phyloP scores from a whole-genome alignment of 345 rosid species.

The Euphorbia pulcherrima region DNA sequence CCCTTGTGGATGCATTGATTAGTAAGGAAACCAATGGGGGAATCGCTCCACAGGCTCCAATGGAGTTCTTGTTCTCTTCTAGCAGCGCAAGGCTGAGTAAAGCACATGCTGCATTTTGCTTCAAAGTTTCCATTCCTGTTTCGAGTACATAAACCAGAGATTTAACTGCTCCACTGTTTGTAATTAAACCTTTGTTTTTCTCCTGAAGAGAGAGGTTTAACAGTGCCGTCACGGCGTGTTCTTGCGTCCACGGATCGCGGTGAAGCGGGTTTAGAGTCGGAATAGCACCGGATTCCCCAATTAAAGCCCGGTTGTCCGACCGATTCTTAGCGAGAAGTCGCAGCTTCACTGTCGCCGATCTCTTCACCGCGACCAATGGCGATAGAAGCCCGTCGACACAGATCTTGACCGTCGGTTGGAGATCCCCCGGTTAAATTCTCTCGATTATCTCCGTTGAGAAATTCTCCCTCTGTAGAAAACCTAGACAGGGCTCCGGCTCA shows the following conservation, averaged over 20 bases:
- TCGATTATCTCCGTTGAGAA: conserved; percentile 93
- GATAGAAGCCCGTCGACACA: conserved; percentile 80
- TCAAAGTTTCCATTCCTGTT: conserved; percentile 88
- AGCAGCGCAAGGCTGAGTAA: conserved; percentile 72
- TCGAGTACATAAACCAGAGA: conserved; percentile 78
- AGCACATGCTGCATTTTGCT: conserved; percentile 95
- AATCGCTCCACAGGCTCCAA: conserved; percentile 87
- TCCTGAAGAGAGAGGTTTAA: conserved; percentile 79
- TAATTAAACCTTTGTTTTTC: conserved; percentile 53
- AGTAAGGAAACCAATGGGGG: conserved; percentile 89
- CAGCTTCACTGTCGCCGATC: conserved; percentile 92
- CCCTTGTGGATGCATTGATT: conserved; percentile 68
- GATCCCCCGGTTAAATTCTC: conserved; percentile 93
- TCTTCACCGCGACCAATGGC: conserved; percentile 58
- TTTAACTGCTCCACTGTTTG: conserved; percentile 75
- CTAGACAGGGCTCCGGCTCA: conserved; percentile 71
- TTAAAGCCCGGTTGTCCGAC: conserved; percentile 72
- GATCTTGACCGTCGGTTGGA: conserved; percentile 87
- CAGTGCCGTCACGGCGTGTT: conserved; percentile 88
- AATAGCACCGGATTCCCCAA: conserved; percentile 92
- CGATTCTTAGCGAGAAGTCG: conserved; percentile 85
- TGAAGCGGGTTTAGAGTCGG: conserved; percentile 79
- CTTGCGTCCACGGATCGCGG: conserved; percentile 88
- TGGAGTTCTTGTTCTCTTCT: conserved; percentile 80
- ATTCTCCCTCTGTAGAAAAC: conserved; percentile 71